These are phyloP conservation scores for Neoboletus brunneissimus DNA, from an alignment of 768 basidiomycete species.

Conservation along the genomic window DNA sequence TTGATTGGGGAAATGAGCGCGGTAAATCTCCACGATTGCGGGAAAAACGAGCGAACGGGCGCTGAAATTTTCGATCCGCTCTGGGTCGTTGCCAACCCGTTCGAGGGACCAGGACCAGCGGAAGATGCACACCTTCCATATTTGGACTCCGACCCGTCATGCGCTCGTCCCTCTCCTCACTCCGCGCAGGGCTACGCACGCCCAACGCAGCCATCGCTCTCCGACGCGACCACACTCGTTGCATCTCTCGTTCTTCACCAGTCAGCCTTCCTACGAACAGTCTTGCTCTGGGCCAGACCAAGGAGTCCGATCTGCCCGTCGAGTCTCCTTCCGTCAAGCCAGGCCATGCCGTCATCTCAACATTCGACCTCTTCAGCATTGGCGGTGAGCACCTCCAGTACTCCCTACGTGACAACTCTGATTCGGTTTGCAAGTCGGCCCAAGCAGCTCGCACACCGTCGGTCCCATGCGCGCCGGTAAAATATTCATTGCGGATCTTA, in stretches of 20 bases:
- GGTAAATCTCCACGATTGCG: background rate
- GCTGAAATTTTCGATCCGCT: background rate
- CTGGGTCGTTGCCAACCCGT: too few species aligned
- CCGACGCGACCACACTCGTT: constrained; percentile 11
- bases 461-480: constrained; percentile 90
- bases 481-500: constrained; percentile 79
- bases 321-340: constrained; percentile 33
- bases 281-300: background rate
- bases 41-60: background rate
- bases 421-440: constrained; percentile 48
- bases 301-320: constrained; percentile 2
- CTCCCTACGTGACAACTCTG: background rate
- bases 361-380: constrained; percentile 91
- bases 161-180: background rate
- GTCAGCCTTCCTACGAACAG: constrained; percentile 5
- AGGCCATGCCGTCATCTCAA: constrained; percentile 89
- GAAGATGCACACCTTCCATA: background rate
- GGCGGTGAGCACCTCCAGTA: constrained; percentile 55
- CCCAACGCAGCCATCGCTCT: background rate
- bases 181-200: constrained; percentile 5
- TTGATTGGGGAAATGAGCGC: background rate
- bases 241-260: constrained; percentile 11
- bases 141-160: background rate
- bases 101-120: too few species aligned
- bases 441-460: constrained; percentile 64